These are phyloP conservation scores for Solanum hybrid DNA, from an alignment of 305 asterid genomes.

Conservation along the genomic window DNA sequence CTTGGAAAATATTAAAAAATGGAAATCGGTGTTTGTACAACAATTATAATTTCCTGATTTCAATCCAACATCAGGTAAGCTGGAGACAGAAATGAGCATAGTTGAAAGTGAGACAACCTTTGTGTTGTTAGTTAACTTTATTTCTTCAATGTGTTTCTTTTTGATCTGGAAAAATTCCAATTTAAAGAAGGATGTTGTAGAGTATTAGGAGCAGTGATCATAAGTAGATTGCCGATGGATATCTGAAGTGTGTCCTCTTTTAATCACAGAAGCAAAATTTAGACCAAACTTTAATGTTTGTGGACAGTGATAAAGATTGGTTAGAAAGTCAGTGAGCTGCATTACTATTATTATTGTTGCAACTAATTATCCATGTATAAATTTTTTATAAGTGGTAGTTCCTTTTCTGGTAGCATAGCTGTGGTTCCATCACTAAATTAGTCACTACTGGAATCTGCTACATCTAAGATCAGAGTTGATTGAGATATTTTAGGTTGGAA, in stretches of 20 bases:
- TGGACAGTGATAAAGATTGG: background rate
- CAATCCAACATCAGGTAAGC: background rate
- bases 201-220: background rate
- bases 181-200: background rate
- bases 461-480: background rate
- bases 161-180: background rate
- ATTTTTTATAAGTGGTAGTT: background rate
- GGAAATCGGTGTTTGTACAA: background rate
- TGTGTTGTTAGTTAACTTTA: background rate
- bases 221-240: background rate
- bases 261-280: background rate
- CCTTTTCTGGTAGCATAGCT: background rate
- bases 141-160: slow-evolving; percentile 2
- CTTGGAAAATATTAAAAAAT: background rate
- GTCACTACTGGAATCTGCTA: background rate
- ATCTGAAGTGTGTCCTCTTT: background rate
- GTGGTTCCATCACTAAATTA: background rate
- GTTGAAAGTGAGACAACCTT: background rate
- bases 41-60: background rate
- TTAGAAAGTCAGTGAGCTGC: background rate
- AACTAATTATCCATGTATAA: background rate
- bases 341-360: background rate
- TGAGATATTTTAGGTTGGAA: background rate
- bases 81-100: background rate
- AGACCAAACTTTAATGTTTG: background rate